Conservation (phyloP, 2,329 filamentous ascomycete genomes). For the Emericellopsis cladophorae region DNA sequence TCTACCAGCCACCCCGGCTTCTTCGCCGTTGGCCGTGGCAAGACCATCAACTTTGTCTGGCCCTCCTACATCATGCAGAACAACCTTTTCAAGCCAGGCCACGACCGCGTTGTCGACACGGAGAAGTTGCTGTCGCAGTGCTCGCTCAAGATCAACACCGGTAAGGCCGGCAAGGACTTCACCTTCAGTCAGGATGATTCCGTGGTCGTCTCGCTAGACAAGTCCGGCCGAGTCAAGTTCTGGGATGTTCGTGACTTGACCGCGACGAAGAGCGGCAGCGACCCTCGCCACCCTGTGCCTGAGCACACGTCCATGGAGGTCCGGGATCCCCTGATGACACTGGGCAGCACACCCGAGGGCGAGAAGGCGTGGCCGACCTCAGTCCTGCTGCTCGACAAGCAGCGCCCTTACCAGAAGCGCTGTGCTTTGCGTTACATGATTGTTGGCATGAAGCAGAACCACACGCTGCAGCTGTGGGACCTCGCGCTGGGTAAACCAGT, state of each 20-base stretch:
- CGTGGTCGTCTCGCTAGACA: slow-evolving; percentile 88
- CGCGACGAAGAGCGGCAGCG: slow-evolving; percentile 35
- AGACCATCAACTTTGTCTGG: slow-evolving; percentile 86
- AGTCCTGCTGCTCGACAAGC: slow-evolving; percentile 90
- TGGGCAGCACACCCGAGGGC: slow-evolving; percentile 72
- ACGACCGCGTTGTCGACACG: slow-evolving; percentile 65
- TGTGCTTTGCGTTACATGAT: slow-evolving; percentile 89
- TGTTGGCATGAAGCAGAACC: slow-evolving; percentile 97
- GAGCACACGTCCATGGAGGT: slow-evolving; percentile 57
- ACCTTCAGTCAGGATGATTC: slow-evolving; percentile 95
- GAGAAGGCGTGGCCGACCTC: slow-evolving; percentile 98
- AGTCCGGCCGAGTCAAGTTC: slow-evolving; percentile 91
- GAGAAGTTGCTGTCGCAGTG: slow-evolving; percentile 80
- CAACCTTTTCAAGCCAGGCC: slow-evolving; percentile 48
- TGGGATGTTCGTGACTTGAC: slow-evolving; percentile 87
- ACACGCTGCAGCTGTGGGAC: slow-evolving; percentile 97
- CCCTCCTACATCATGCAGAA: slow-evolving; percentile 50
- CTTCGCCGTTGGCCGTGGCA: slow-evolving; percentile 90
- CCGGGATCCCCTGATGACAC: slow-evolving; percentile 73
- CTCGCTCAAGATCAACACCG: slow-evolving; percentile 86
- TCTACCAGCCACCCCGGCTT: slow-evolving; percentile 84
- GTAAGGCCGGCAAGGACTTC: slow-evolving; percentile 97
- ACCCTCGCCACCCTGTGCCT: slow-evolving; percentile 37
- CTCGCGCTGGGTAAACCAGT: slow-evolving; percentile 89
- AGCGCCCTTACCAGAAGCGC: slow-evolving; percentile 81